Evolutionary conservation across 306 rosid species (phyloP), one percentile per base, ranked within the genome.

Genomic region (Malus orientalis): DNA sequence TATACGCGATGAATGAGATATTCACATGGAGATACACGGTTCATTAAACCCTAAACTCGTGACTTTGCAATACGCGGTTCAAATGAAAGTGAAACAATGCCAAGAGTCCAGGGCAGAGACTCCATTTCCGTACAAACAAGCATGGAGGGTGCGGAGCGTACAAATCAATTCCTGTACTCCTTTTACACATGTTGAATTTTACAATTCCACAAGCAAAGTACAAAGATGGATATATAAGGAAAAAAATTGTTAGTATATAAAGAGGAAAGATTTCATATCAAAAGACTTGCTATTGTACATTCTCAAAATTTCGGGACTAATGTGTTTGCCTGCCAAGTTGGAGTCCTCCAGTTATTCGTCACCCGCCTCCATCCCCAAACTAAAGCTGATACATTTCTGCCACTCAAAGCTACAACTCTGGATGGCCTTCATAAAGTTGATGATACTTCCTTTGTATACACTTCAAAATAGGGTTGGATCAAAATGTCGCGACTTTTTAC

Each of bases 391-490:
- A 16, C 29, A 16, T 16, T 22, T 16, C 49, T 53, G 58, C 78
- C 74, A 45, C 47, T n/a, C 29, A 30, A 77, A 72, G 42, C 83
- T 61, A 2, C 75, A 53, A 67, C 47, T 54, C 36, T 63, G 18
- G 60, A 44, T 71, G 66, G 83, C 32, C 77, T 64, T 78, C 51
- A 45, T 68, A 70, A 74, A 80, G 71, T 81, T 71, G 38, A 76
- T 38, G 63, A 38, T 47, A 79, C 73, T 79, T 63, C 81, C 75
- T 58, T 88, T 75, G 74, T 20, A 32, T 29, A 58, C 73, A 75
- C 44, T 74, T 86, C 75, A 20, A 12, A 74, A 66, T 36, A 82
- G 82, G 23, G 81, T 63, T 63, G 74, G 76, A 55, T 23, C 73
- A 36, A 42, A 47, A 65, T 58, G 86, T 81, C 53, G 73, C 66